Conservation (phyloP, 2,329 filamentous ascomycete genomes). For the Amauroascus verrucosus region DNA sequence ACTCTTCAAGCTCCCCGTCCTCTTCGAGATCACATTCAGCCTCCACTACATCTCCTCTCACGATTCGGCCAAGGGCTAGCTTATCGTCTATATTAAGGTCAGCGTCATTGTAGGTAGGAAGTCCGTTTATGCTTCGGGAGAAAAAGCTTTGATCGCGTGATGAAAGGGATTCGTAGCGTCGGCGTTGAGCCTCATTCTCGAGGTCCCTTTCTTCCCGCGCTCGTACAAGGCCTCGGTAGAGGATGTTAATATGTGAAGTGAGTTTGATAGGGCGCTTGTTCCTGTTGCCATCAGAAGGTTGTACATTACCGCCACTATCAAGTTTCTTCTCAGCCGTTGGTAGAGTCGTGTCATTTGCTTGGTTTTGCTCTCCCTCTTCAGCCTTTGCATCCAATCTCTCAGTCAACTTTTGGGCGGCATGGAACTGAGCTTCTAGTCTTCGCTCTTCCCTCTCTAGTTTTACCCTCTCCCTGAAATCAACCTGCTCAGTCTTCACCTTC, state of each 20-base stretch:
- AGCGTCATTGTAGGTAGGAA: slow-evolving; percentile 46
- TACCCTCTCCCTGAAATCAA: slow-evolving; percentile 63
- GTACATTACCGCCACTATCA: slow-evolving; percentile 12
- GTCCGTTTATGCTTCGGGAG: slow-evolving; percentile 22
- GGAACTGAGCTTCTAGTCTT: slow-evolving; percentile 57
- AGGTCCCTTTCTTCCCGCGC: slow-evolving; percentile 59
- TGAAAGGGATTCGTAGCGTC: slow-evolving; percentile 55
- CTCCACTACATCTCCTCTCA: slow-evolving; percentile 33
- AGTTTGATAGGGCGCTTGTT: slow-evolving; percentile 32
- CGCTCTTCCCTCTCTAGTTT: slow-evolving; percentile 59
- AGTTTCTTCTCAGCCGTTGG: slow-evolving; percentile 7
- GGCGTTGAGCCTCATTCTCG: slow-evolving; percentile 54
- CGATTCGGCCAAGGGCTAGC: slow-evolving; percentile 52
- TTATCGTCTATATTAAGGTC: slow-evolving; percentile 64
- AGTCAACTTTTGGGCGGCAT: slow-evolving; percentile 70
- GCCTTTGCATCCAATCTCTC: slow-evolving; percentile 57
- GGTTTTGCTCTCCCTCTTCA: slow-evolving; percentile 16
- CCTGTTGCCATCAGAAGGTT: not conserved
- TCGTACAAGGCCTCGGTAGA: slow-evolving; percentile 68
- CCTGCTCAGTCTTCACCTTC: slow-evolving; percentile 52
- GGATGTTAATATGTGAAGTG: slow-evolving; percentile 59
- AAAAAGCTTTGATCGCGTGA: slow-evolving; percentile 24
- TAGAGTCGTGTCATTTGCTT: slow-evolving; percentile 11
- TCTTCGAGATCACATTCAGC: slow-evolving; percentile 49
- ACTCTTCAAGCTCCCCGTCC: slow-evolving; percentile 69